A percentile compares a stretch with the other conserved stretches of the same genome.
These are phyloP conservation scores for Iris macrosiphon DNA, from an alignment of 106 monocot genomes.

Conservation along the genomic window DNA sequence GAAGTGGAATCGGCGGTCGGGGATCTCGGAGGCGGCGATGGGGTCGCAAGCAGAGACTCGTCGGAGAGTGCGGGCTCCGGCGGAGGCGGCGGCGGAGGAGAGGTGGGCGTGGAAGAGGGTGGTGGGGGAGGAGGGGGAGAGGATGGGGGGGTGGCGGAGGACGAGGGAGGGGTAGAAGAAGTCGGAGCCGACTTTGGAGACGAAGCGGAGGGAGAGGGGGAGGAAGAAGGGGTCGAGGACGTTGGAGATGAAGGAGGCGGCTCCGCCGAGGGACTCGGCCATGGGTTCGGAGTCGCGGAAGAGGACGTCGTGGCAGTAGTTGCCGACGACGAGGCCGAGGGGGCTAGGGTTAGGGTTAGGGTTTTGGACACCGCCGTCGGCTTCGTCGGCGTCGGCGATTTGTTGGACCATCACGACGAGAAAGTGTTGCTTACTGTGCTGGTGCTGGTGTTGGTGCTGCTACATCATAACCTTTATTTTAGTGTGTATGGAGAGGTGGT, in stretches of 20 bases:
- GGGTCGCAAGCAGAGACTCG: constrained; percentile 69
- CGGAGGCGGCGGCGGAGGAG: background rate
- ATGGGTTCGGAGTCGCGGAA: constrained; percentile 45
- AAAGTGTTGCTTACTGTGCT: too few species aligned
- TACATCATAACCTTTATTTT: too few species aligned
- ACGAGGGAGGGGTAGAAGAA: constrained; percentile 38
- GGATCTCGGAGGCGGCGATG: constrained; percentile 63
- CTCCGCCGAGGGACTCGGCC: constrained; percentile 66
- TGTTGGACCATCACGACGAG: constrained; percentile 1
- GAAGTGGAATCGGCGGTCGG: constrained; percentile 34
- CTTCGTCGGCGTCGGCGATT: background rate
- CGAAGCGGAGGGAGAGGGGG: constrained; percentile 20
- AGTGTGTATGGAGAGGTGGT: too few species aligned
- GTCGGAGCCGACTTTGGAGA: constrained; percentile 69
- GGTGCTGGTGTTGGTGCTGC: too few species aligned
- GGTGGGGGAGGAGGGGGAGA: constrained; percentile 25
- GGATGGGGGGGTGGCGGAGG: constrained; percentile 22
- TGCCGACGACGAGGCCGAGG: constrained; percentile 57
- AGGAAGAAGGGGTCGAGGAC: constrained; percentile 56
- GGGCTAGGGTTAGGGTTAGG: background rate
- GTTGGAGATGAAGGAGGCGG: constrained; percentile 82
- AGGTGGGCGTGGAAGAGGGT: constrained; percentile 88
- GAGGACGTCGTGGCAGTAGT: constrained; percentile 93
- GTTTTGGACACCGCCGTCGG: background rate
- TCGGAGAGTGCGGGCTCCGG: constrained; percentile 46